phyloP scores from a whole-genome alignment of 352 stramenopile species.

The Phytophthora ohioensis region DNA sequence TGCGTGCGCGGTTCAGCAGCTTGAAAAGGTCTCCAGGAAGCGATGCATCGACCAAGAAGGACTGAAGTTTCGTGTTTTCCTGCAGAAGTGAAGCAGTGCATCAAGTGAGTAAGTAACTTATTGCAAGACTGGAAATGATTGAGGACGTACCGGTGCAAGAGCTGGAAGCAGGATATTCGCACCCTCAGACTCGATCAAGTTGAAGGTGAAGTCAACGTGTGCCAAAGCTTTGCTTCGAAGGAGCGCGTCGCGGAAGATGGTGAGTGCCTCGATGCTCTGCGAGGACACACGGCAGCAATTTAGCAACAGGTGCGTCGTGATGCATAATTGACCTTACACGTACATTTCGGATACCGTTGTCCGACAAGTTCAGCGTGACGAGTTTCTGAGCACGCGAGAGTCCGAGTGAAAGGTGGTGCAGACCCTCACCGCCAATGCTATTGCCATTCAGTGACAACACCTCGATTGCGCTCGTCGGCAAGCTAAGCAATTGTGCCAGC shows the following conservation, averaged over 20 bases:
- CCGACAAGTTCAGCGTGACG: constrained; percentile 73
- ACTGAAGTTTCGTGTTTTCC: constrained; percentile 73
- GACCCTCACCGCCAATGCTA: constrained; percentile 56
- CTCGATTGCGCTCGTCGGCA: constrained; percentile 59
- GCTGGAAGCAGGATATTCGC: constrained; percentile 68
- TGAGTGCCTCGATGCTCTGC: constrained; percentile 59
- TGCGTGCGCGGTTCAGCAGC: constrained; percentile 76
- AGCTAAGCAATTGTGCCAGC: constrained; percentile 74
- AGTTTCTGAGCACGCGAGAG: constrained; percentile 68
- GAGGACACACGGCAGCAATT: neutral
- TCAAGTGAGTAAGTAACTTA: neutral
- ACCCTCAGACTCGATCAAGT: constrained; percentile 73
- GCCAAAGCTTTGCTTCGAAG: constrained; percentile 71
- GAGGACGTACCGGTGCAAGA: constrained; percentile 49
- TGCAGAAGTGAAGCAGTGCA: constrained; percentile 10
- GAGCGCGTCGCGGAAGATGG: constrained; percentile 71
- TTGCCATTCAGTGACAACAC: constrained; percentile 79
- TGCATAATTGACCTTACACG: neutral
- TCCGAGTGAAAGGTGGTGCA: constrained; percentile 77
- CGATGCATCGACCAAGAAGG: constrained; percentile 81
- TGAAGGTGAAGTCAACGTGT: constrained; percentile 83
- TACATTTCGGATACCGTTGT: constrained; percentile 85
- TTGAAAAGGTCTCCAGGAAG: constrained; percentile 74
- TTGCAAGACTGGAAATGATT: neutral
- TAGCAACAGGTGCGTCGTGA: neutral